Percentiles rank a stretch among this genome's conserved stretches.
phyloP scores from a whole-genome alignment of 2,329 filamentous ascomycete genomes.

The Neopestalotiopsis sp. region DNA sequence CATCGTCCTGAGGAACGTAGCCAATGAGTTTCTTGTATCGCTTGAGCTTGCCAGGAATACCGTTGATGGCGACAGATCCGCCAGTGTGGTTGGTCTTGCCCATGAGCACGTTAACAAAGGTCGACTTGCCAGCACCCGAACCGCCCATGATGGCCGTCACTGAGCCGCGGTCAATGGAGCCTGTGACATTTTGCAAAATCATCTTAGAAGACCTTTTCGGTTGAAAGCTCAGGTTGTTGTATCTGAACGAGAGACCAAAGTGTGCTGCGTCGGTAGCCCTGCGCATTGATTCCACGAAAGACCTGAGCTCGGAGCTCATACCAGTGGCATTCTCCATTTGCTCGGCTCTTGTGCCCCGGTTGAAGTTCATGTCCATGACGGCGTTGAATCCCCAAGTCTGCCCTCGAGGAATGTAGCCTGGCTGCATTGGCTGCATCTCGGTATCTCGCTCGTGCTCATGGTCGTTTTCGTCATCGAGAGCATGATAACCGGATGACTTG shows the following conservation, averaged over 20 bases:
- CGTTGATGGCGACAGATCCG: conserved; percentile 58
- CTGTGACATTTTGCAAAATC: conserved; percentile 59
- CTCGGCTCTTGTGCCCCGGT: conserved; percentile 30
- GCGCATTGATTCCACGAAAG: conserved; percentile 58
- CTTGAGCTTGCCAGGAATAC: conserved; percentile 50
- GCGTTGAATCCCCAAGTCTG: conserved; percentile 43
- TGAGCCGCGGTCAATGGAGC: conserved; percentile 56
- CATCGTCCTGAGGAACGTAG: conserved; percentile 67
- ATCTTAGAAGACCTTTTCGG: conserved; percentile 48
- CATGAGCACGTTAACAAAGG: conserved; percentile 66
- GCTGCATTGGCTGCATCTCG: conserved; percentile 40
- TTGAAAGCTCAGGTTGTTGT: conserved; percentile 53
- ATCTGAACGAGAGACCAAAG: conserved; percentile 59
- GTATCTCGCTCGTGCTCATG: conserved; percentile 36
- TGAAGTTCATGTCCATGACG: conserved; percentile 37
- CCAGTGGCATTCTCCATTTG: conserved; percentile 33
- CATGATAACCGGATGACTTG: conserved; percentile 39
- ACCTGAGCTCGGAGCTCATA: conserved; percentile 45
- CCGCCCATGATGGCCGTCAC: conserved; percentile 66
- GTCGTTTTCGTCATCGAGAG: conserved; percentile 36
- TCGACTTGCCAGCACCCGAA: conserved; percentile 64
- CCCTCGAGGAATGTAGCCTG: conserved; percentile 34
- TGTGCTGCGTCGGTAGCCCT: conserved; percentile 54
- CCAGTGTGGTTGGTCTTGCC: conserved; percentile 58
- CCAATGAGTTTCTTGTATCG: conserved; percentile 64